A percentile compares a stretch with the other conserved stretches of the same genome.
Evolutionary conservation across 1,284 basidiomycete genomes (phyloP).

Genomic region (Rhodotorula glutinis): DNA sequence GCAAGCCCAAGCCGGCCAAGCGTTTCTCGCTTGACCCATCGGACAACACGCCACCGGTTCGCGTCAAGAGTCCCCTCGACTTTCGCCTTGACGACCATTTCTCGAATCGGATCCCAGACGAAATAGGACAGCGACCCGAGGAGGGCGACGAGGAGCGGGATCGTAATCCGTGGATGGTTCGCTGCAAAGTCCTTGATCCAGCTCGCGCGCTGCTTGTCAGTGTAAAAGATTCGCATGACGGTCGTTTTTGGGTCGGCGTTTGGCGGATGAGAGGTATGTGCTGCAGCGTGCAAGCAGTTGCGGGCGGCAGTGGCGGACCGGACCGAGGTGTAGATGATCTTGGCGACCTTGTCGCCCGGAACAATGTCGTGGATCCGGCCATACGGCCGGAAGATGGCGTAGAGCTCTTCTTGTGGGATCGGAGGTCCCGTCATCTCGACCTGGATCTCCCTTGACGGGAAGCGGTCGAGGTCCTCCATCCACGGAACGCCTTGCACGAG

Average conservation of each 20-base stretch:
- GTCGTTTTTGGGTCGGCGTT: slow-evolving; percentile 10
- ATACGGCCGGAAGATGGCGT: slow-evolving; percentile 61
- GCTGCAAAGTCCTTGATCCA: slow-evolving; percentile 77
- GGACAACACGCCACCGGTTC: slow-evolving; percentile 29
- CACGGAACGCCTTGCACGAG: slow-evolving; percentile 42
- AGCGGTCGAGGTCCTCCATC: slow-evolving; percentile 75
- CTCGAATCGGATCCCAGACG: slow-evolving; percentile 86
- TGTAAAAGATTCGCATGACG: slow-evolving; percentile 39
- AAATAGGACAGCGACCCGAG: slow-evolving; percentile 84
- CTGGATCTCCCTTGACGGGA: slow-evolving; percentile 66
- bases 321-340: slow-evolving; percentile 61
- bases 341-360: slow-evolving; percentile 61
- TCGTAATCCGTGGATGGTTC: slow-evolving; percentile 76
- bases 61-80: slow-evolving; percentile 77
- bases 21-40: slow-evolving; percentile 46
- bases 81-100: slow-evolving; percentile 77
- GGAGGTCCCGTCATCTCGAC: slow-evolving; percentile 73
- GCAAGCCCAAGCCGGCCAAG: slow-evolving; percentile 33
- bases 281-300: slow-evolving; percentile 76
- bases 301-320: slow-evolving; percentile 75
- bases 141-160: slow-evolving; percentile 82
- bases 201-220: slow-evolving; percentile 52
- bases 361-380: slow-evolving; percentile 71
- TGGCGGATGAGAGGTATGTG: slow-evolving; percentile 46
- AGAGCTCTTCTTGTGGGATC: slow-evolving; percentile 40